Conservation (phyloP, 2,329 filamentous ascomycete species). For the Ophiostoma sp. region DNA sequence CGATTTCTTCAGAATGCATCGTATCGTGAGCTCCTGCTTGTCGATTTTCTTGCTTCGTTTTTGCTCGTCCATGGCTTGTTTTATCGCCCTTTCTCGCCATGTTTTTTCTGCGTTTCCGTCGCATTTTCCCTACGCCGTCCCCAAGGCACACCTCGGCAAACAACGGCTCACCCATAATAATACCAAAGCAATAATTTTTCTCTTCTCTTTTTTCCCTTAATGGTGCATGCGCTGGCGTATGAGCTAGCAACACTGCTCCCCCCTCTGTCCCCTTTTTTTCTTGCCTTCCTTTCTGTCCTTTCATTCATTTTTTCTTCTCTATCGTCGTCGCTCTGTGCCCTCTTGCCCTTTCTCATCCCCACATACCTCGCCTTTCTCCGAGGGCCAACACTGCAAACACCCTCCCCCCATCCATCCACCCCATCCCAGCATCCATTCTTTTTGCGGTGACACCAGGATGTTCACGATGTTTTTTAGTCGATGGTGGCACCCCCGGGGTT, state of each 20-base stretch:
- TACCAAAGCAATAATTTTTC: not conserved
- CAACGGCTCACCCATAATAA: not conserved
- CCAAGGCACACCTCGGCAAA: not conserved
- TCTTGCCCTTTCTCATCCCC: constrained; percentile 4
- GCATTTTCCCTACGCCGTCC: not conserved
- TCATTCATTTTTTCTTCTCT: not conserved
- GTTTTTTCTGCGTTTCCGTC: not conserved
- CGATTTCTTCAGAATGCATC: not conserved
- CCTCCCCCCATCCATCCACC: not conserved
- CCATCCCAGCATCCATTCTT: not conserved
- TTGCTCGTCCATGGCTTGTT: constrained; percentile 5
- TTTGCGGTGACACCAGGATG: constrained; percentile 12
- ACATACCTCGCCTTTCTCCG: constrained; percentile 17
- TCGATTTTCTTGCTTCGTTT: constrained; percentile 18
- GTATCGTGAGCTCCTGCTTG: constrained; percentile 8
- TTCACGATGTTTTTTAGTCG: constrained; percentile 22
- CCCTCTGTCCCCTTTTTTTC: not conserved
- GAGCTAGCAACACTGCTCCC: constrained; percentile 4
- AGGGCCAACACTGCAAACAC: not conserved
- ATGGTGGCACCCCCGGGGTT: constrained; percentile 6
- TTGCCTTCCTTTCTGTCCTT: not conserved
- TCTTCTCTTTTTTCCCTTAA: not conserved
- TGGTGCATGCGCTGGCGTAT: constrained; percentile 22
- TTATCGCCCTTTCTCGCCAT: not conserved
- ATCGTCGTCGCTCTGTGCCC: not conserved